These are phyloP conservation scores for Tricholoma hemisulphureum DNA, from an alignment of 768 basidiomycete genomes.

Conservation along the genomic window DNA sequence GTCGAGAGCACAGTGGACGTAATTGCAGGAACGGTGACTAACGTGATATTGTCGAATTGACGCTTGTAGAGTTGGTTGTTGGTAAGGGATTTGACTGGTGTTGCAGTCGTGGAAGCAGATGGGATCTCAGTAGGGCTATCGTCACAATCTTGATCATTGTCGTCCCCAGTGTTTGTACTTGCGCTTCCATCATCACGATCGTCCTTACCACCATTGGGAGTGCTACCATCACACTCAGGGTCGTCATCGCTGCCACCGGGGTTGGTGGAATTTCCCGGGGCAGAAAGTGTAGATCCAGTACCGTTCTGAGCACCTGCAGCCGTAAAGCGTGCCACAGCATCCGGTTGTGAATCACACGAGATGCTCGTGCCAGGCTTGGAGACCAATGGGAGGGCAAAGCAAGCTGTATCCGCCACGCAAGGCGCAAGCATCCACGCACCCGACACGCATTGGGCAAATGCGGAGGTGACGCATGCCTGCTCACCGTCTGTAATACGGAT, in stretches of 20 bases:
- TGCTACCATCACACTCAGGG: too few species aligned
- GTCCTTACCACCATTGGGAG: constrained; percentile 1
- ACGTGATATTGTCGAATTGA: constrained; percentile 10
- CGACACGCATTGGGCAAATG: constrained; percentile 44
- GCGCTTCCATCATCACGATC: constrained; percentile 1
- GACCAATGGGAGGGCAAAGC: constrained; percentile 50
- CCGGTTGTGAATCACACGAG: constrained; percentile 40
- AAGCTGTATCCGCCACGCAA: constrained; percentile 37
- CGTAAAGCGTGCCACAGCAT: constrained; percentile 40
- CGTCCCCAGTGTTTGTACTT: background rate
- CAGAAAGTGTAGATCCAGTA: constrained; percentile 22
- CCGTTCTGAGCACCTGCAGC: constrained; percentile 46
- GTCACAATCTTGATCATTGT: constrained; percentile 14
- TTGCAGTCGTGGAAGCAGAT: constrained; percentile 6
- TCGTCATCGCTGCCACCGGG: constrained; percentile 2
- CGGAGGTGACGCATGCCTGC: constrained; percentile 38
- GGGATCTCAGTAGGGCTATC: constrained; percentile 10
- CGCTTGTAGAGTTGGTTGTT: constrained; percentile 16
- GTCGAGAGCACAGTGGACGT: constrained; percentile 1
- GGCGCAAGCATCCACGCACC: constrained; percentile 39
- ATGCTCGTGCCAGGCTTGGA: constrained; percentile 45
- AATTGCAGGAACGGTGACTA: constrained; percentile 3
- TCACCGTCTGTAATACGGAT: constrained; percentile 31
- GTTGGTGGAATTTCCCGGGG: constrained; percentile 8
- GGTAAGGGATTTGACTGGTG: constrained; percentile 8